Conservation (phyloP, 2,329 filamentous ascomycete species). For the Zopfia rhizophila region DNA sequence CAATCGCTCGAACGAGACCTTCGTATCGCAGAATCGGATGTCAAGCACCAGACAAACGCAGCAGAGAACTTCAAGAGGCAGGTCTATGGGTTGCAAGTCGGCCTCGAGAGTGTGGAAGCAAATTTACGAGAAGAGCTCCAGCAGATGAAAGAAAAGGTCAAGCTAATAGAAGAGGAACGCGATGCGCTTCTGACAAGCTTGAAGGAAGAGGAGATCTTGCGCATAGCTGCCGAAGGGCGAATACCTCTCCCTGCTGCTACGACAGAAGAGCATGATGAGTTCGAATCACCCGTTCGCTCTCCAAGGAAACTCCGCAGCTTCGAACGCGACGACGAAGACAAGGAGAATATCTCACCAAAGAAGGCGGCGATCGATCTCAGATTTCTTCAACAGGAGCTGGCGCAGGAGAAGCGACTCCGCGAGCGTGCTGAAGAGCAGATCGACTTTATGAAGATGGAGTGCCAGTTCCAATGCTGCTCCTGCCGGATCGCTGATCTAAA, state of each 20-base stretch:
- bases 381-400: constrained; percentile 63
- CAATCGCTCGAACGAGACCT: constrained; percentile 38
- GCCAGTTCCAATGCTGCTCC: constrained; percentile 73
- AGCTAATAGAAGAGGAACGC: constrained; percentile 76
- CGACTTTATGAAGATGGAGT: constrained; percentile 81
- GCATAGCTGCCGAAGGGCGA: constrained; percentile 76
- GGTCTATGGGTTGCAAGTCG: constrained; percentile 56
- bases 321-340: constrained; percentile 54
- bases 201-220: constrained; percentile 77
- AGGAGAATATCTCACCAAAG: constrained; percentile 58
- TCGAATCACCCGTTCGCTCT: constrained; percentile 69
- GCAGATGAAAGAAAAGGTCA: constrained; percentile 70
- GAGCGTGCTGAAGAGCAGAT: constrained; percentile 77
- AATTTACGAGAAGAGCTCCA: constrained; percentile 73
- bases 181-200: constrained; percentile 78
- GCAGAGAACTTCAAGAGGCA: constrained; percentile 52
- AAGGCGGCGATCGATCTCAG: constrained; percentile 58
- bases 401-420: constrained; percentile 67
- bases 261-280: constrained; percentile 67
- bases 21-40: constrained; percentile 40
- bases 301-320: constrained; percentile 58
- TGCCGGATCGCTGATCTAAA: constrained; percentile 59
- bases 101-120: constrained; percentile 70
- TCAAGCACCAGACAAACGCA: constrained; percentile 44
- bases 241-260: constrained; percentile 70